Evolutionary conservation across 352 stramenopile genomes (phyloP), one percentile per base, ranked within the genome.

Genomic region (Phytopythium helicoides): DNA sequence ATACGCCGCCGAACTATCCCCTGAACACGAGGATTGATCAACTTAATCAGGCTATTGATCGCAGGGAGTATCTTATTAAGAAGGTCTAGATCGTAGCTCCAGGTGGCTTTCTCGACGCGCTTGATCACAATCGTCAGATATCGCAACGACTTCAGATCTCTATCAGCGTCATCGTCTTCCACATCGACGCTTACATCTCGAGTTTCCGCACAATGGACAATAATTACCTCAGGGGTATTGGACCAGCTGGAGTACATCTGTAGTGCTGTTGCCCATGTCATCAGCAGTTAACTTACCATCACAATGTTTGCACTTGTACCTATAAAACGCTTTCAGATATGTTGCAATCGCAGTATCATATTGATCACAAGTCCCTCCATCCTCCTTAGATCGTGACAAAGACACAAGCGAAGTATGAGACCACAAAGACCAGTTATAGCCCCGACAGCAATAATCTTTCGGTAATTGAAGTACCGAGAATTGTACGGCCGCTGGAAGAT

Each of bases 41-140:
- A 48, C 1, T 19, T 10, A n/a, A 87, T 68, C 0, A 88, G 35
- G 11, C 64, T 56, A 28, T 87, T 74, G 18, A 88, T 50, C 18
- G 60, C 41, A 4, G 73, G 71, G 10, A 86, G 12, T 15, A 88
- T 40, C 3, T 54, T 63, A 1, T 52, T 25, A 3, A 93, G 35
- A 22, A 90, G 80, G 6, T 89, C 77, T 18, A 75, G 38, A 36
- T 89, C 80, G 40, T 86, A 87, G 14, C 38, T 41, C 80, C 80
- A 91, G 1, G 66, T 71, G 8, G 68, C 72, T 0, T 70, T 68
- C 7, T 48, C 48, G 1, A 87, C 69, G 3, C 82, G 67, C 1
- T 62, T 76, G 25, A 93, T 34, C 0, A 90, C 47, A 2, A 93
- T 56, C 12, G 55, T 54, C 0, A 73, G 83, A 16, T 55, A 33